Evolutionary conservation across 805 yeast genomes (phyloP), one percentile per base, ranked within the genome.

Genomic region (Candida boleticola): DNA sequence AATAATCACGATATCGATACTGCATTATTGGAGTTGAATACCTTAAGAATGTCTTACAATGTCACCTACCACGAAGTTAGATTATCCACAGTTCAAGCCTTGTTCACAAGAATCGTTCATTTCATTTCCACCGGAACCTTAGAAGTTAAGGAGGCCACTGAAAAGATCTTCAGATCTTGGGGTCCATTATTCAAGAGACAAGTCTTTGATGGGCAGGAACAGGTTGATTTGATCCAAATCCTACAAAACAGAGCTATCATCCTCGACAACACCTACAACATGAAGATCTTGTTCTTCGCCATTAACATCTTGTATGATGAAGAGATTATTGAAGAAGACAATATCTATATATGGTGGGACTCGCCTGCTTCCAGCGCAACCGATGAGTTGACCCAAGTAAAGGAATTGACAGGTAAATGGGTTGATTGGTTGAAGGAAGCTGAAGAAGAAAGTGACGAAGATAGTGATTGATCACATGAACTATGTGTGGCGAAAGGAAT

Each of bases 1-100:
- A 84, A 90, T 56, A 86, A 89, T 61, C 99, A 93, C 63, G 95
- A 87, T 55, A 73, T 89, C 46, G 97, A 92, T 59, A 90, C 96
- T 11, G 97, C 99, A 0, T 67, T 89, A 49, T 69, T 93, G 45
- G 99, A 93, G 66, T 76, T 93, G 54, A 92, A 92, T 60, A 93
- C 99, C 0, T 74, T 93, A 57, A 78, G 98, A 66, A 92, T 93
- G 99, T 88, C 97, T 55, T 85, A 90, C 93, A 89, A 93, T 60
- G 99, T 89, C 14, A 78, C 93, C 0, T 92, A 93, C 63, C 95
- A 88, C 55, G 96, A 90, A 57, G 97, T 93, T 11, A 79, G 97
- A 58, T 64, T 70, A 23, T 95, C 96, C 4, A 88, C 96, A 0
- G 70, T 81, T 27, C 72, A 73, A 29, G 93, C 97, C 0, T 69